These are phyloP conservation scores for Trichomonas tenax DNA, from an alignment of 208 protist genomes.

Conservation along the genomic window DNA sequence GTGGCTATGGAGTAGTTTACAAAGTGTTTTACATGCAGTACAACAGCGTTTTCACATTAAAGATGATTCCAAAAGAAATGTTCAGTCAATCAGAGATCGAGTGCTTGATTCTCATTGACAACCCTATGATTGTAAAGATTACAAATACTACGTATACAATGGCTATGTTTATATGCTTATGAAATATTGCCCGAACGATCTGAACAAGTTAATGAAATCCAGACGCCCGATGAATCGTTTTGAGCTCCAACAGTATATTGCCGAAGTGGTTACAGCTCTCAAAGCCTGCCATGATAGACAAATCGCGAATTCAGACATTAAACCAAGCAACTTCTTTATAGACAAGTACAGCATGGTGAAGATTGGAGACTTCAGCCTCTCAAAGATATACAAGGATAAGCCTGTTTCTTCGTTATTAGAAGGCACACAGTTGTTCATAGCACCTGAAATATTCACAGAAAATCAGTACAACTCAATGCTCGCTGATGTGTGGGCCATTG, in stretches of 20 bases:
- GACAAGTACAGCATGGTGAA: neutral
- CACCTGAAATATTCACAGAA: neutral
- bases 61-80: neutral
- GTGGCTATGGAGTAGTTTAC: neutral
- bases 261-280: constrained; percentile 24
- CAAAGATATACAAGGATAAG: neutral
- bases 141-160: neutral
- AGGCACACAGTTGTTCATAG: neutral
- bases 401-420: neutral
- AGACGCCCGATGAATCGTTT: neutral
- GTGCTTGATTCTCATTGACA: neutral
- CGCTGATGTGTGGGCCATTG: neutral
- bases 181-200: neutral
- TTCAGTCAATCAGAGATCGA: neutral
- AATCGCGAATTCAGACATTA: constrained; percentile 49
- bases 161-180: neutral
- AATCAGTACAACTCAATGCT: neutral
- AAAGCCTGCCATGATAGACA: constrained; percentile 45
- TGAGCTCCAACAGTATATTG: neutral
- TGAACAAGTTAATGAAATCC: neutral
- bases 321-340: neutral
- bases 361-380: neutral
- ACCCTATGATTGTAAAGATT: neutral
- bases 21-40: neutral
- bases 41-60: neutral